These are phyloP conservation scores for Inosperma sp. DNA, from an alignment of 768 basidiomycete species.

Conservation along the genomic window DNA sequence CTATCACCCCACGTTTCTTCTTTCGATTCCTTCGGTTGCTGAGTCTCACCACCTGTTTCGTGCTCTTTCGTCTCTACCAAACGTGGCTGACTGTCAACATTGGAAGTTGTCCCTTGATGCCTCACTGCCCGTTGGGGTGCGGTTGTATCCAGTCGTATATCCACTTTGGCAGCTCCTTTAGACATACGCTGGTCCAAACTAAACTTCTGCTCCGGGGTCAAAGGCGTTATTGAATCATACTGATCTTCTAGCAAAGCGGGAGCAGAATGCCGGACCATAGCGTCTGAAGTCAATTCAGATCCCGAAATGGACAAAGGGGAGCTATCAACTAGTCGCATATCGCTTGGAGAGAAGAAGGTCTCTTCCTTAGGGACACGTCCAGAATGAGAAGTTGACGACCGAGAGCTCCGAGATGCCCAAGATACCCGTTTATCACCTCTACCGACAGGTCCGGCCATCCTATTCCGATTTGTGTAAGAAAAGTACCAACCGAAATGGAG, in stretches of 20 bases:
- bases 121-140: conserved; percentile 39
- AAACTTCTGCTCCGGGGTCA: conserved; percentile 22
- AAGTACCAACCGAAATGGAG: not conserved
- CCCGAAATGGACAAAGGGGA: conserved; percentile 41
- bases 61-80: conserved; percentile 20
- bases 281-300: conserved; percentile 4
- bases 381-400: conserved; percentile 19
- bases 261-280: conserved; percentile 36
- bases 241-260: conserved; percentile 47
- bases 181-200: conserved; percentile 30
- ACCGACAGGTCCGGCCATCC: conserved; percentile 67
- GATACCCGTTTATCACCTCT: conserved; percentile 46
- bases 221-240: conserved; percentile 29
- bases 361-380: conserved; percentile 1
- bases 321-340: conserved; percentile 35
- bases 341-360: conserved; percentile 34
- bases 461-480: conserved; percentile 26
- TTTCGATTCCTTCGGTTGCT: conserved; percentile 13
- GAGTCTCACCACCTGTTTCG: conserved; percentile 22
- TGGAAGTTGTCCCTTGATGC: conserved; percentile 5
- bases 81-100: conserved; percentile 6
- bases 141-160: conserved; percentile 37
- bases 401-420: conserved; percentile 48
- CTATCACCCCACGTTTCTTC: conserved; percentile 62
- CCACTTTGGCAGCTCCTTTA: not conserved